Base-by-base conservation (phyloP, 805 yeast genomes). In the Saturnispora serradocipensis region DNA sequence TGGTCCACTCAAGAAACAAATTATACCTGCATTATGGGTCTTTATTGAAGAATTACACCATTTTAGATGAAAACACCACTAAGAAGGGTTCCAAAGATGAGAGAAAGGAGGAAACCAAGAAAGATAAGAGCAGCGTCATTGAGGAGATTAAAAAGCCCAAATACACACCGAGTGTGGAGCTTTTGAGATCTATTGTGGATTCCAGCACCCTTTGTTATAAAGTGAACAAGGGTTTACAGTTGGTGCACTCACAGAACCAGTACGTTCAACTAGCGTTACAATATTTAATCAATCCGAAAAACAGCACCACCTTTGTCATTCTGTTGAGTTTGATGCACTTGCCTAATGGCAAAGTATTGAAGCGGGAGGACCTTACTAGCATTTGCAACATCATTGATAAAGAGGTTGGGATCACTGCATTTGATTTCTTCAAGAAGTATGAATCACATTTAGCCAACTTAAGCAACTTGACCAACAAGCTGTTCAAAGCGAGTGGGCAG, bases 351-450 rank as follows among this genome's bases (percentile, higher is more conserved):
- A 25, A 42, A 22, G 20, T n/a, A 5, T 11, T 42, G 18, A 25
- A 32, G 11, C 11, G 7, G 13, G 32, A 34, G 13, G 42, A 42
- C 20, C 13, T 48, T 15, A 34, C 46, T 7, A n/a, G 32, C 13
- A 18, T 48, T 10, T 48, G 50, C 11, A 42, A 48, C 20, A 15
- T 42, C 24, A 48, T 48, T 25, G 50, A 48, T 4, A 42, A 24
- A 18, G 30, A 42, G 22, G 40, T 34, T 9, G 35, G 34, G 22
- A 42, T 48, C 11, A 48, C 42, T 42, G 50, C 46, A 11, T 32
- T 28, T 42, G 50, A 48, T 11, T 48, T 48, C 11, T 40, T 48
- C 15, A 34, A n/a, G n/a, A 42, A 48, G 22, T 48, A 28, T n/a
- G 42, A 47, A 13, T 5, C 39, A n/a, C 18, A 20, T 24, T 28